Conservation (phyloP, 1,284 basidiomycete genomes). For the Heimioporus retisporus region DNA sequence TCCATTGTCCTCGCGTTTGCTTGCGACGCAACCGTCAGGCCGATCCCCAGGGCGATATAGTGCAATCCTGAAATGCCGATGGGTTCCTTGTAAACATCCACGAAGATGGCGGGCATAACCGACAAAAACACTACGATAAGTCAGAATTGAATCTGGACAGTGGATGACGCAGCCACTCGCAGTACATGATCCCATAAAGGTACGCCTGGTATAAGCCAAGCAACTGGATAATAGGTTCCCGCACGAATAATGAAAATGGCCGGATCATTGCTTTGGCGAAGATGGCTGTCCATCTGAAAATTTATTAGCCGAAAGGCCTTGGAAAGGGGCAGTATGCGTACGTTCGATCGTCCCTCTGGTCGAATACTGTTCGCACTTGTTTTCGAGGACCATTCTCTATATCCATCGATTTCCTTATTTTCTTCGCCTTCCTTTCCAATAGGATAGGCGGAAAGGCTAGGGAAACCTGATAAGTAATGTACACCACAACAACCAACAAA, state of each 20-base stretch:
- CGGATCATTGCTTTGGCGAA: conserved; percentile 47
- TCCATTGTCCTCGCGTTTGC: conserved; percentile 61
- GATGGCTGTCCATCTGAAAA: conserved; percentile 49
- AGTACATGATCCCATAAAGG: conserved; percentile 63
- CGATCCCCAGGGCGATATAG: conserved; percentile 64
- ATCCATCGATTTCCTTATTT: conserved; percentile 56
- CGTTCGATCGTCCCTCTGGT: conserved; percentile 53
- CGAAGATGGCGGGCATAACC: conserved; percentile 72
- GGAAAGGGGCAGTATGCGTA: conserved; percentile 36
- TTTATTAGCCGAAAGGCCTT: neutral
- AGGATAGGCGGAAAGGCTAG: conserved; percentile 72
- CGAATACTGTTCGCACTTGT: conserved; percentile 57
- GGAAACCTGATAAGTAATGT: neutral
- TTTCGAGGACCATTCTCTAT: conserved; percentile 52
- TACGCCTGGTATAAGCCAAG: conserved; percentile 62
- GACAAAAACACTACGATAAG: conserved; percentile 65
- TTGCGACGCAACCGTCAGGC: conserved; percentile 56
- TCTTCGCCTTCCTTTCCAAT: conserved; percentile 66
- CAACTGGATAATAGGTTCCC: conserved; percentile 60
- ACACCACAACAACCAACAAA: neutral
- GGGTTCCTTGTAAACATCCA: conserved; percentile 57
- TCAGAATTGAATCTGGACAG: conserved; percentile 9
- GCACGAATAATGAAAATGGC: conserved; percentile 58
- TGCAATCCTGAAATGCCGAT: conserved; percentile 68
- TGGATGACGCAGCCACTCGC: conserved; percentile 46